Percentiles rank a stretch among this genome's conserved stretches.
phyloP scores from a whole-genome alignment of 441 rosid species.

The Oxalis stricta region DNA sequence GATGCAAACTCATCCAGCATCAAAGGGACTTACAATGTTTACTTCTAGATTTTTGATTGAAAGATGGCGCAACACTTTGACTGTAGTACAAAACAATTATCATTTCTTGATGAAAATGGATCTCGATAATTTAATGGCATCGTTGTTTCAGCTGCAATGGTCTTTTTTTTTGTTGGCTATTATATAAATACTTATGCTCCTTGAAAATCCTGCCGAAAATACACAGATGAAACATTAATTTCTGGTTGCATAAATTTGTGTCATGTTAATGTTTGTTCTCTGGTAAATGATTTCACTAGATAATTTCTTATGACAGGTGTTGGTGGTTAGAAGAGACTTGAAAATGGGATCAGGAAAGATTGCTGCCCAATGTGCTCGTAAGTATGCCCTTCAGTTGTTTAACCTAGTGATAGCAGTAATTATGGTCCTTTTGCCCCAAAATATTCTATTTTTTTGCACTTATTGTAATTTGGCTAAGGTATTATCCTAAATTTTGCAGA shows the following conservation, averaged over 20 bases:
- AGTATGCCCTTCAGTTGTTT: slow-evolving; percentile 9
- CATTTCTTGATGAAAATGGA: no score
- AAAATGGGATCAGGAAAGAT: slow-evolving; percentile 86
- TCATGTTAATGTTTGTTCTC: not conserved
- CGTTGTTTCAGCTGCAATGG: no score
- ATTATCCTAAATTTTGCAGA: slow-evolving; percentile 25
- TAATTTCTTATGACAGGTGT: slow-evolving; percentile 37
- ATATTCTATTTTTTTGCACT: slow-evolving; percentile 1
- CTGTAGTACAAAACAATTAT: no score
- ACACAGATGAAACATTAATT: not conserved
- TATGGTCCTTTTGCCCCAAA: not conserved
- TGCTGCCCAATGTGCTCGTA: slow-evolving; percentile 94
- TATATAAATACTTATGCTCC: no score
- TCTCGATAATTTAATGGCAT: no score
- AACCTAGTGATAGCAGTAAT: not conserved
- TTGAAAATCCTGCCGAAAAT: no score
- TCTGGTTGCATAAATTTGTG: not conserved
- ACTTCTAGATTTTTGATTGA: no score
- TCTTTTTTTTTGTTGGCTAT: no score
- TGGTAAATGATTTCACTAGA: not conserved
- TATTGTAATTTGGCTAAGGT: not conserved
- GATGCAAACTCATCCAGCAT: no score
- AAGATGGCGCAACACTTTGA: no score
- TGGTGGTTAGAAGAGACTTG: slow-evolving; percentile 83
- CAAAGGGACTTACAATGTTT: no score